Evolutionary conservation across 495 filamentous ascomycete genomes (phyloP), one percentile per base, ranked within the genome.

Genomic region (Aspergillus sclerotioniger): DNA sequence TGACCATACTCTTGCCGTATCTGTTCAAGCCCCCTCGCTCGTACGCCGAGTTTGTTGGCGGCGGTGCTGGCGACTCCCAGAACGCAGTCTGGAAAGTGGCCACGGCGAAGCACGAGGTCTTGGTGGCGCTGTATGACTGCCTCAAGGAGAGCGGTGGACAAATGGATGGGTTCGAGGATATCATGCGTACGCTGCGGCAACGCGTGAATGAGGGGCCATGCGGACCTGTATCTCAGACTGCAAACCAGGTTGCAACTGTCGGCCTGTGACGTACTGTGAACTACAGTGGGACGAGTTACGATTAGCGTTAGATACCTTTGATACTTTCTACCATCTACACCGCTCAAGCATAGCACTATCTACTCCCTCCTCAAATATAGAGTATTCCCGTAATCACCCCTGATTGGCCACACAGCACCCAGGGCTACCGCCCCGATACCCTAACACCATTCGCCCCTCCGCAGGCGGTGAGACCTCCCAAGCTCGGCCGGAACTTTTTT

Each of bases 21-120:
- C 73, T 88, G 3, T 80, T 87, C 54, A 79, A 78, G 46, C 83
- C 82, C 13, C 77, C 85, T 12, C 77, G 81, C 25, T 79, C 77
- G 3, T 85, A 83, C 46, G 74, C 78, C 19, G 83, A 82, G 32
- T 77, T 85, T 45, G 82, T 85, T 0, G 81, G 82, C 13, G 83
- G 83, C 21, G 79, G 80, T 17, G 75, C 78, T 3, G 83, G 81
- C 1, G 84, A 86, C 57, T 67, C 78, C 12, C 82, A 87, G 58
- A 82, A 75, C 61, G 75, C 78, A 0, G 81, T 83, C 6, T 88
- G 83, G 74, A 77, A 80, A 58, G 72, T 88, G 43, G 84, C 82
- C 5, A 78, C 73, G 19, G 81, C 82, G 3, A 87, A 86, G 62
- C 81, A 81, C 61, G 83, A 82, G 51, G 81, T 80, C 4, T 58